Evolutionary conservation across 495 filamentous ascomycete genomes (phyloP), one percentile per base, ranked within the genome.

Genomic region (Penicillium turbatum): DNA sequence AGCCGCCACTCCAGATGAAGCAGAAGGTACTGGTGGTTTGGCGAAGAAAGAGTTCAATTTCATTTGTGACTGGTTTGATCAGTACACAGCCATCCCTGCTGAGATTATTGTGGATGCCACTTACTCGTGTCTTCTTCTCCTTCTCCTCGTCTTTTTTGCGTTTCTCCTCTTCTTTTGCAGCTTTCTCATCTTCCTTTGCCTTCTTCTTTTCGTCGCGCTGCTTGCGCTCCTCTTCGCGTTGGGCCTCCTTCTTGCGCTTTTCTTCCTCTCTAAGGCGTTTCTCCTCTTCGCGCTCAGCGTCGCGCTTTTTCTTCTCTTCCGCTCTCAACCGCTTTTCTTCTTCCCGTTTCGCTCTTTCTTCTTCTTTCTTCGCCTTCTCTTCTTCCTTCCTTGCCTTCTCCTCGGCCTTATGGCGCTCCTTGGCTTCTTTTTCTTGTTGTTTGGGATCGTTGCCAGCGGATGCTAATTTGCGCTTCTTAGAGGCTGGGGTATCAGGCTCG

Each of bases 91-190:
- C 12, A 27, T 37, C 12, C n/a, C n/a, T 34, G 44, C 15, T 15
- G 27, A 7, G 15, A 16, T 29, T 16, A 5, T 6, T 39, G 44
- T 34, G 42, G 36, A 16, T 70, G 44, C 40, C 55, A 65, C 75
- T 64, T 58, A 91, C 80, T 56, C 70, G 79, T 17, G 83, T 79
- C 64, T 92, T 90, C 67, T 87, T 90, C 54, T 72, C 68, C 55
- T 79, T 82, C 41, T 83, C 81, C 47, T 84, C 80, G 21, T 84
- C 80, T 53, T 74, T 81, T 49, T 79, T 88, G 32, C 72, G 69
- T 49, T 77, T 82, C 40, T 82, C 79, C 30, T 82, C 78, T 42
- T 81, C 64, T 72, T 80, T 56, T 63, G 75, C 70, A 19, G 65
- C 69, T 64, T 82, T 85, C 55, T 85, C 87, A 45, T 85, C 81